A percentile compares a stretch with the other conserved stretches of the same genome.
Evolutionary conservation across 768 basidiomycete genomes (phyloP).

Genomic region (Panaeolus cyanescens): DNA sequence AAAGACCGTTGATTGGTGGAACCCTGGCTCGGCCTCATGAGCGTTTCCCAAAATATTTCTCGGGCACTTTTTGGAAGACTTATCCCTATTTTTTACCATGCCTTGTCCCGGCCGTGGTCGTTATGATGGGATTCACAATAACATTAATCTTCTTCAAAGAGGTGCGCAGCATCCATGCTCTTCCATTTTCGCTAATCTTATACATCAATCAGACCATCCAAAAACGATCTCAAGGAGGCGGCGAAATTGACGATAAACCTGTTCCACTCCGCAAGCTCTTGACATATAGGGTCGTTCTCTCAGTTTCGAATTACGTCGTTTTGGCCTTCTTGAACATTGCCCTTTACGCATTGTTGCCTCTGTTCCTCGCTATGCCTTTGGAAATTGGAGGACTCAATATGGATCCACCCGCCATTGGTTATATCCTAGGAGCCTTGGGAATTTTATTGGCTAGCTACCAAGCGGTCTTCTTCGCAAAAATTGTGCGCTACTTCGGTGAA

Average conservation of each 20-base stretch:
- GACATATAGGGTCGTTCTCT: slow-evolving; percentile 60
- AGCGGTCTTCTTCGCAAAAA: slow-evolving; percentile 39
- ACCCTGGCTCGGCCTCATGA: slow-evolving; percentile 65
- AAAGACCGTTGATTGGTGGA: slow-evolving; percentile 70
- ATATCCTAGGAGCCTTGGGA: slow-evolving; percentile 48
- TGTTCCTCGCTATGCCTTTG: slow-evolving; percentile 71
- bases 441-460: slow-evolving; percentile 42
- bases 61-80: slow-evolving; percentile 54
- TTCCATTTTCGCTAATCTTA: not conserved
- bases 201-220: slow-evolving; percentile 27
- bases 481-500: slow-evolving; percentile 45
- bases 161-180: slow-evolving; percentile 24
- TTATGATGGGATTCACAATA: slow-evolving; percentile 33
- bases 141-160: slow-evolving; percentile 44
- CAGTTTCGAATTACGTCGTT: slow-evolving; percentile 68
- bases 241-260: slow-evolving; percentile 23
- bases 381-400: slow-evolving; percentile 68
- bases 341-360: slow-evolving; percentile 55
- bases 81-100: slow-evolving; percentile 83
- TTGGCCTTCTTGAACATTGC: slow-evolving; percentile 67
- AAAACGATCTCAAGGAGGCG: slow-evolving; percentile 15
- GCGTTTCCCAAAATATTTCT: slow-evolving; percentile 62
- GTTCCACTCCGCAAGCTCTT: slow-evolving; percentile 44
- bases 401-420: slow-evolving; percentile 62
- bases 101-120: slow-evolving; percentile 36